Base-by-base conservation (phyloP, 257 asterid genomes). In the Capsicum pubescens region DNA sequence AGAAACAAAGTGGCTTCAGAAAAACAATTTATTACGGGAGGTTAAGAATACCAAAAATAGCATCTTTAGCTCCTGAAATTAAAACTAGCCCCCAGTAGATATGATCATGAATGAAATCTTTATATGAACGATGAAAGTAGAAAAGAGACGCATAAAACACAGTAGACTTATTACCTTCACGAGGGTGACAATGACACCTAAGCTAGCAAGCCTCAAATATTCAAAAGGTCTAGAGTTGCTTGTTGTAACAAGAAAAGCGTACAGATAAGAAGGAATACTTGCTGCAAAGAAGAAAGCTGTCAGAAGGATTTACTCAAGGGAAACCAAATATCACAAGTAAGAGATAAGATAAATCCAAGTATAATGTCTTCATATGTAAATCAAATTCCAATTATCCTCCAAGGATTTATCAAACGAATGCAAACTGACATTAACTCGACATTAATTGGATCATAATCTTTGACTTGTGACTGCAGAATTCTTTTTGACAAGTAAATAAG, bases 101-200 rank as follows among this genome's bases (percentile, higher is more conserved):
- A 82, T 16, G 84, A 82, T 82, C 54, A 19, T 44, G 60, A 46
- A 66, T 52, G 78, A 82, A 82, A 46, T 17, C 39, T 50, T 82
- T 8, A 9, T 21, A 48, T 56, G 48, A 81, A 54, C 35, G 46
- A 48, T 63, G 50, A 39, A 78, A 54, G 68, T 13, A 68, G 61
- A 26, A 61, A 58, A 39, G 69, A 79, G 83, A 35, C 9, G 10
- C 83, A 76, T 32, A 9, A 63, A 60, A 54, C 32, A 7, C 64
- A 14, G 74, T 17, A 66, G 78, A 72, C 35, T 7, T 26, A 32
- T 83, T 89, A 89, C 92, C 92, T 88, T 88, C 86, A 88, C 85
- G 42, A 90, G 86, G 83, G 91, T 87, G 80, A 89, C 87, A 60
- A 90, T 81, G 87, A 88, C 88, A 56, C 90, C 90, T 82, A 88